These are phyloP conservation scores for Venturia carpophila DNA, from an alignment of 2,329 filamentous ascomycete species.

Conservation along the genomic window DNA sequence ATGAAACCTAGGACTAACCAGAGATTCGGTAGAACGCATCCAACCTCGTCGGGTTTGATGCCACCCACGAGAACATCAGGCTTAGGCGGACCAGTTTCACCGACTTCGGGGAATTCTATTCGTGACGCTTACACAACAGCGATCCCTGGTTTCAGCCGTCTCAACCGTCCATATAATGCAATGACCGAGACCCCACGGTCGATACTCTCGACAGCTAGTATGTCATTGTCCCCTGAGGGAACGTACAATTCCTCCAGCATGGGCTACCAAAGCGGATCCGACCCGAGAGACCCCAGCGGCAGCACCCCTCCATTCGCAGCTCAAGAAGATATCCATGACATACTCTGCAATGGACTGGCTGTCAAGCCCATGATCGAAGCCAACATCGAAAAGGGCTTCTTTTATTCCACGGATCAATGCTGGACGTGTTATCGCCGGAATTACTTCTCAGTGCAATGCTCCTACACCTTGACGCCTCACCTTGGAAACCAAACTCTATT, in stretches of 20 bases:
- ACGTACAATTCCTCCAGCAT: conserved; percentile 11
- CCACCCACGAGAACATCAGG: conserved; percentile 35
- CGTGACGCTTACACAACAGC: conserved; percentile 40
- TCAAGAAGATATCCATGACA: conserved; percentile 48
- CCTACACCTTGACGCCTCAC: conserved; percentile 63
- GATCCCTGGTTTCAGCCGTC: conserved; percentile 31
- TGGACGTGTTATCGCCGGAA: conserved; percentile 93
- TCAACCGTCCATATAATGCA: conserved; percentile 27
- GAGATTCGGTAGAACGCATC: conserved; percentile 35
- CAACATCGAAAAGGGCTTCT: conserved; percentile 84
- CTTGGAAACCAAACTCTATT: conserved; percentile 49
- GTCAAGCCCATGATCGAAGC: conserved; percentile 69
- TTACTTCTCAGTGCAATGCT: conserved; percentile 81
- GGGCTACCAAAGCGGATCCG: conserved; percentile 5
- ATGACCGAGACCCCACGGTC: conserved; percentile 31
- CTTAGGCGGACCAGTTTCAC: conserved; percentile 35
- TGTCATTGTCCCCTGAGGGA: conserved; percentile 6
- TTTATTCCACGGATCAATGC: conserved; percentile 62
- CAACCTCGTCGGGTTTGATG: conserved; percentile 37
- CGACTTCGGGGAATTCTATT: conserved; percentile 32
- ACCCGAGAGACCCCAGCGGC: conserved; percentile 17
- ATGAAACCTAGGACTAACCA: conserved; percentile 28
- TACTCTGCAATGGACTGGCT: conserved; percentile 43
- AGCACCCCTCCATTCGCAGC: conserved; percentile 40
- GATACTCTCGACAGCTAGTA: conserved; percentile 10